Percentiles rank a stretch among this genome's conserved stretches.
Conservation (phyloP, 1,284 basidiomycete genomes). For the Apiotrichum gracile region DNA sequence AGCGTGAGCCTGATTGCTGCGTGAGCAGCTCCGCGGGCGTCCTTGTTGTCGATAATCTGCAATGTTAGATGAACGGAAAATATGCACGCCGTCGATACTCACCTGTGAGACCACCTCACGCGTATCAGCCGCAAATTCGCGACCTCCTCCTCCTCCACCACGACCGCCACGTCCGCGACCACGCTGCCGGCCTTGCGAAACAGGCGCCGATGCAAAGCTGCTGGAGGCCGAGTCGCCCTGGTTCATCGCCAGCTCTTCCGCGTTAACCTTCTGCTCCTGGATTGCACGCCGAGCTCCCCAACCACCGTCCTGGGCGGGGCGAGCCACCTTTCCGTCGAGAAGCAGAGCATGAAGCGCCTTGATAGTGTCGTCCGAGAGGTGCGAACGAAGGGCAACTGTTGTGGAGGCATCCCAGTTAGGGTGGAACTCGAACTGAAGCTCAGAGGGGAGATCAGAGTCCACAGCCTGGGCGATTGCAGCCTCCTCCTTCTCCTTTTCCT, state of each 20-base stretch:
- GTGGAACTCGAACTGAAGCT: conserved; percentile 32
- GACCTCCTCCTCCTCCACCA: conserved; percentile 17
- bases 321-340: conserved; percentile 69
- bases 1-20: conserved; percentile 74
- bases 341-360: conserved; percentile 63
- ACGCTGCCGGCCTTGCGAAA: conserved; percentile 1
- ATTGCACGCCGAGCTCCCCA: conserved; percentile 34
- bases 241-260: conserved; percentile 33
- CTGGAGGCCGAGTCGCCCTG: conserved; percentile 1
- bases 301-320: conserved; percentile 51
- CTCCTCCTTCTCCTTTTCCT: conserved; percentile 7
- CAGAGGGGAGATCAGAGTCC: conserved; percentile 13
- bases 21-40: conserved; percentile 74
- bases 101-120: conserved; percentile 75
- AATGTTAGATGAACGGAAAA: conserved; percentile 5
- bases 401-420: conserved; percentile 63
- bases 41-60: conserved; percentile 76
- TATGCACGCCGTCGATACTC: conserved; percentile 17
- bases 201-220: conserved; percentile 9
- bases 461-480: neutral
- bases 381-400: conserved; percentile 55
- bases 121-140: conserved; percentile 50
- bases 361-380: conserved; percentile 60
- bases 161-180: conserved; percentile 23
- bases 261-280: conserved; percentile 41